Base-by-base conservation (phyloP, 805 yeast species). In the Maudiozyma turicensis region DNA sequence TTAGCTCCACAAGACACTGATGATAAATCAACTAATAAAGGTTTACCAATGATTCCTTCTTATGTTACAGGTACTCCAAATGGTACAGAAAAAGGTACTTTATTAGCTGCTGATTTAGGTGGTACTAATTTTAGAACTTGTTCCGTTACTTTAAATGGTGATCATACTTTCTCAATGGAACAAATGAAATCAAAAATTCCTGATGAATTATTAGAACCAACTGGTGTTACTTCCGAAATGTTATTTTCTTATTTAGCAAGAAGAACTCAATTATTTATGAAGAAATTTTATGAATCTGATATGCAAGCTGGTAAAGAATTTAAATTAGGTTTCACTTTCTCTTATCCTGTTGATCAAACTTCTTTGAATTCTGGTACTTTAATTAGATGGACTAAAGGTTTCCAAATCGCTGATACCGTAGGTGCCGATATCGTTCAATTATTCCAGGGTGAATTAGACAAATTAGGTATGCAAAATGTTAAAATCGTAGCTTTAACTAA, bases 91-190 rank as follows among this genome's bases (percentile, higher is more conserved):
- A 73, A 73, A 49, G 98, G 98, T 43, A 72, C 86, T 43, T 79
- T 76, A 52, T 71, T 91, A 52, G 97, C 98, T 48, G 95, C 93
- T 5, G 98, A 93, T 63, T 74, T 91, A 47, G 98, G 98, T 52
- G 98, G 98, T 47, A 91, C 98, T 51, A 91, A 93, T 66, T 88
- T 93, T 70, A 76, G 98, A 60, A 96, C 91, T 15, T 89, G 97
- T 62, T 88, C 96, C 3, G 90, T 91, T 32, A 66, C 74, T 35
- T 74, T 91, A 57, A 71, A 75, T 45, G 95, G 95, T 47, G 81
- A 82, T 58, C 87, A 86, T 57, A 81, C 90, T 15, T 89, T 83
- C 65, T 72, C 75, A 28, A 69, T 90, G 54, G 77, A 78, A 55
- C 96, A 91, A 64, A 70, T 80, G 48, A 91, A 90, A 67, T 75